Conservation (phyloP, 352 stramenopile genomes). For the Phytopythium helicoides region DNA sequence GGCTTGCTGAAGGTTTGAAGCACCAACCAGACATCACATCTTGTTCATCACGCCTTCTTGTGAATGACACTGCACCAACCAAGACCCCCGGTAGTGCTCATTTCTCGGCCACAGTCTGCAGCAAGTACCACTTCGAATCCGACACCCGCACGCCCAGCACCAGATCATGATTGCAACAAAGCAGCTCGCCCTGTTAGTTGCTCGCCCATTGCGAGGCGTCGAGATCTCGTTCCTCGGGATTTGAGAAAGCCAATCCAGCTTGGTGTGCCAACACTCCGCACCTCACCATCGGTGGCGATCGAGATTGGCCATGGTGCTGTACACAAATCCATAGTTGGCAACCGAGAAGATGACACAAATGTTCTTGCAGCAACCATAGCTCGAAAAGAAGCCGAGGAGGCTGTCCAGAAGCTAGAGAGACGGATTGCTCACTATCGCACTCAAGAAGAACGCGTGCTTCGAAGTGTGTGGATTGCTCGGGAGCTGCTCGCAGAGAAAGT, state of each 20-base stretch:
- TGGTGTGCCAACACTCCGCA: no score
- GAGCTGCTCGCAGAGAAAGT: conserved; percentile 26
- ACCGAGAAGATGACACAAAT: no score
- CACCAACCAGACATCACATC: no score
- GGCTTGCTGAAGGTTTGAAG: no score
- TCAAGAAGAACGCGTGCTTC: conserved; percentile 53
- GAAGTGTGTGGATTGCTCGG: conserved; percentile 50
- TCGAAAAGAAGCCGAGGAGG: conserved; percentile 53
- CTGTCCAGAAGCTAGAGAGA: conserved; percentile 39
- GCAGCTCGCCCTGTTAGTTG: not conserved
- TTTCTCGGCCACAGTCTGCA: no score
- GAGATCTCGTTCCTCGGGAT: conserved; percentile 1
- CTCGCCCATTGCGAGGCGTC: conserved; percentile 3
- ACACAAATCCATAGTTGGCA: no score
- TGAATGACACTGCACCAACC: no score
- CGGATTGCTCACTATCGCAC: conserved; percentile 50
- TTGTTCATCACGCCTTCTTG: no score
- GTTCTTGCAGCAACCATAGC: conserved; percentile 46
- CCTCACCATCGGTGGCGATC: no score
- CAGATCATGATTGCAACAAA: not conserved
- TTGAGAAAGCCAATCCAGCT: not conserved
- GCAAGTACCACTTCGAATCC: not conserved
- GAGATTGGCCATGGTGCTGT: no score
- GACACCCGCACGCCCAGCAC: not conserved
- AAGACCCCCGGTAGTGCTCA: no score